Evolutionary conservation across 2,329 filamentous ascomycete genomes (phyloP).

Genomic region (Penicillium sp.): DNA sequence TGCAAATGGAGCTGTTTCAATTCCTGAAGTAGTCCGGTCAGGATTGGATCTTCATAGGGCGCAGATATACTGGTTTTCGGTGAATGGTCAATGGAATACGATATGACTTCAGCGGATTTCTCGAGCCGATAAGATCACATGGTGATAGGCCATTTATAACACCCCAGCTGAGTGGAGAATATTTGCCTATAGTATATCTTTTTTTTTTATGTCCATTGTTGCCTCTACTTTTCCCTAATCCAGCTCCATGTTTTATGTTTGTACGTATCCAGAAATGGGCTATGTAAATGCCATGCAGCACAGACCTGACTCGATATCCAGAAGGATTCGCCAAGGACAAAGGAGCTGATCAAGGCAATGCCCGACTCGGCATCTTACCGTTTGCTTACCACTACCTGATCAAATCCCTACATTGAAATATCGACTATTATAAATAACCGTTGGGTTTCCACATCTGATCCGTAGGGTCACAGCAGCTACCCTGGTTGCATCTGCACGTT

Average conservation of each 20-base stretch:
- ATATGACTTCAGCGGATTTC: conserved; percentile 13
- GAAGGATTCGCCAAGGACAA: neutral
- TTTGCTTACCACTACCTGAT: neutral
- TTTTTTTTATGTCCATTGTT: neutral
- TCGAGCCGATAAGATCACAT: conserved; percentile 20
- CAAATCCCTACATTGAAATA: neutral
- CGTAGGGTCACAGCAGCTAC: neutral
- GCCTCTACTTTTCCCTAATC: neutral
- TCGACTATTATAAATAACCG: neutral
- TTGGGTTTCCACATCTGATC: neutral
- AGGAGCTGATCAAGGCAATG: neutral
- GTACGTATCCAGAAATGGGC: neutral
- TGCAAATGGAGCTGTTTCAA: neutral
- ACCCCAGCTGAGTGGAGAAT: neutral
- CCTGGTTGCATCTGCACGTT: conserved; percentile 10
- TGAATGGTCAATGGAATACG: neutral
- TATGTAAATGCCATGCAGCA: neutral
- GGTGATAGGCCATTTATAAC: conserved; percentile 13
- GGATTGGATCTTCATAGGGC: neutral
- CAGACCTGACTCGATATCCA: neutral
- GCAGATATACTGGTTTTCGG: neutral
- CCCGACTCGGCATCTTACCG: neutral
- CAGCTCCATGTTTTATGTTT: neutral
- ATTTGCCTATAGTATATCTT: neutral
- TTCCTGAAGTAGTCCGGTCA: neutral